phyloP scores from a whole-genome alignment of 805 yeast species.

The Cyberlindnera maritima region DNA sequence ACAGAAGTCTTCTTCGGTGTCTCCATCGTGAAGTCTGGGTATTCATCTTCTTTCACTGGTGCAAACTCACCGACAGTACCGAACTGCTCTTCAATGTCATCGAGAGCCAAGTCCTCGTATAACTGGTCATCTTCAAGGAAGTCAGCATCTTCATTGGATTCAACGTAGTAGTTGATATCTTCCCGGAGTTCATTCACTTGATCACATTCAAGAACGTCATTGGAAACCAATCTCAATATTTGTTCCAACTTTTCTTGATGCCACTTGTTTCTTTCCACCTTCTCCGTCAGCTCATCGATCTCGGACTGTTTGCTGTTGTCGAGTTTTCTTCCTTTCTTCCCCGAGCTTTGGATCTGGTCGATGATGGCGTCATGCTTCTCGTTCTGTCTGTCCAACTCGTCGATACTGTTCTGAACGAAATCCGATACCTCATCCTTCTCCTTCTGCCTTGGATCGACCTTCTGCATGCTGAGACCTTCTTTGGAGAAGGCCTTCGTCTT shows the following conservation, averaged over 20 bases:
- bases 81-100: slow-evolving; percentile 51
- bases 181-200: slow-evolving; percentile 75
- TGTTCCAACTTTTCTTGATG: slow-evolving; percentile 79
- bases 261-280: slow-evolving; percentile 69
- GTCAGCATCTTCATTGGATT: slow-evolving; percentile 88
- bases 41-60: slow-evolving; percentile 13
- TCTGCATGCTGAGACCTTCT: slow-evolving; percentile 80
- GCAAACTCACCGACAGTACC: slow-evolving; percentile 45
- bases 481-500: slow-evolving; percentile 92
- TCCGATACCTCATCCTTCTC: slow-evolving; percentile 71
- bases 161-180: slow-evolving; percentile 90
- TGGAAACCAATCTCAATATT: slow-evolving; percentile 72
- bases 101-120: slow-evolving; percentile 81
- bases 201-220: slow-evolving; percentile 76
- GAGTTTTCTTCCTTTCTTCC: slow-evolving; percentile 49
- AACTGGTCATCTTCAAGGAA: slow-evolving; percentile 92
- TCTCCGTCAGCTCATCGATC: slow-evolving; percentile 59
- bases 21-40: slow-evolving; percentile 9
- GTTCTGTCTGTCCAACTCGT: slow-evolving; percentile 76
- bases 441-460: slow-evolving; percentile 73
- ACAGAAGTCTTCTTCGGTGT: slow-evolving; percentile 14
- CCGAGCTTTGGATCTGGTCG: slow-evolving; percentile 48
- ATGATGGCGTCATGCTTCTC: slow-evolving; percentile 76
- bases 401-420: slow-evolving; percentile 69
- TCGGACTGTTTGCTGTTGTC: slow-evolving; percentile 54